phyloP scores from a whole-genome alignment of 2,329 filamentous ascomycete species.

The Botrytis fragariae region DNA sequence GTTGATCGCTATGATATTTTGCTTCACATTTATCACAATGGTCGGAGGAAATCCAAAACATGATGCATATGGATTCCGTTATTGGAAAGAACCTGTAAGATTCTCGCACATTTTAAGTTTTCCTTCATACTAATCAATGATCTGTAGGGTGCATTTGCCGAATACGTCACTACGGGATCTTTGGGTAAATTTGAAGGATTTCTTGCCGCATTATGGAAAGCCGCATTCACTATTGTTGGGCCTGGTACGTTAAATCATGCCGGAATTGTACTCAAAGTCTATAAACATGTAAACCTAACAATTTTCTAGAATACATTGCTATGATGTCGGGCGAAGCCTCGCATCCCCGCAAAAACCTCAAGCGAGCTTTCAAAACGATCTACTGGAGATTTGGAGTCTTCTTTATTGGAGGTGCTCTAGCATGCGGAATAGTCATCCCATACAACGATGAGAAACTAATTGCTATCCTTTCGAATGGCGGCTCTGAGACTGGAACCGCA shows the following conservation, averaged over 20 bases:
- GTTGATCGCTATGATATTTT: constrained; percentile 47
- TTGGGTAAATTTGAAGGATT: constrained; percentile 71
- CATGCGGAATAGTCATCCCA: constrained; percentile 63
- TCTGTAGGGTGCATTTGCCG: constrained; percentile 58
- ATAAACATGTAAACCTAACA: background rate
- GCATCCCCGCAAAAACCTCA: constrained; percentile 61
- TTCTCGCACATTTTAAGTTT: background rate
- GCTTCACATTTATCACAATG: constrained; percentile 71
- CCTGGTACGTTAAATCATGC: constrained; percentile 46
- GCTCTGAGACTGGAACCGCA: constrained; percentile 47
- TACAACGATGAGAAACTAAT: constrained; percentile 59
- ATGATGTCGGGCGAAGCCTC: constrained; percentile 69
- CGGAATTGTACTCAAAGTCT: background rate
- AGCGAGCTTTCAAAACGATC: constrained; percentile 68
- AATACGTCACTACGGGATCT: constrained; percentile 58
- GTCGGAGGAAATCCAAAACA: constrained; percentile 70
- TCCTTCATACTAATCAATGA: background rate
- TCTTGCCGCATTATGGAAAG: constrained; percentile 50
- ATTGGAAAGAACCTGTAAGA: constrained; percentile 54
- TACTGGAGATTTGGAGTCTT: constrained; percentile 71
- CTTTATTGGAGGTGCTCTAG: constrained; percentile 67
- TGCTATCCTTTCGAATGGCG: constrained; percentile 36
- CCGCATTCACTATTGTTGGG: constrained; percentile 46
- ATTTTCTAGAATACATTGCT: constrained; percentile 49
- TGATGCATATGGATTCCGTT: constrained; percentile 68